Conservation (phyloP, 1,284 basidiomycete species). For the Peniophora sp. region DNA sequence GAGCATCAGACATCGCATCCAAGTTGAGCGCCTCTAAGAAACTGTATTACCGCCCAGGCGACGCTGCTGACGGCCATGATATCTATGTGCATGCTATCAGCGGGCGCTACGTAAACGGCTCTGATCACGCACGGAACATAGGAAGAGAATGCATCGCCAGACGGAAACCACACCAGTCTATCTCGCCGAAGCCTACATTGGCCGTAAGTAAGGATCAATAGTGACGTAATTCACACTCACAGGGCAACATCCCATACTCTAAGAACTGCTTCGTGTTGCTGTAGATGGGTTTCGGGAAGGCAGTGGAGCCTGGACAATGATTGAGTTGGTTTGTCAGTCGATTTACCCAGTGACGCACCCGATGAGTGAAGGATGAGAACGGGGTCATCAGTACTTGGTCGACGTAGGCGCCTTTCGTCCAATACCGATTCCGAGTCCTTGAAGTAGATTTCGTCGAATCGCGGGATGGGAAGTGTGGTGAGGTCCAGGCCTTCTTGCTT, state of each 20-base stretch:
- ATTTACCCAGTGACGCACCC: neutral
- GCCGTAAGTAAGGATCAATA: too few species aligned
- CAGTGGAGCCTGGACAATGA: neutral
- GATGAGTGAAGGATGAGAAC: neutral
- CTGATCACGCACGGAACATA: neutral
- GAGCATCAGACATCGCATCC: neutral
- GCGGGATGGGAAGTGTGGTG: neutral
- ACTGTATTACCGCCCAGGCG: neutral
- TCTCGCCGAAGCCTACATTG: too few species aligned
- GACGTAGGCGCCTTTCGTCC: neutral
- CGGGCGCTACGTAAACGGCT: neutral
- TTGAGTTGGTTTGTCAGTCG: neutral
- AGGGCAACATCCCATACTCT: too few species aligned
- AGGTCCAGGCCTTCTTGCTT: neutral
- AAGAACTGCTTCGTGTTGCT: neutral
- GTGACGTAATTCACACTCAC: too few species aligned
- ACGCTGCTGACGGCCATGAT: neutral
- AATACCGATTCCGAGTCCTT: conserved; percentile 5
- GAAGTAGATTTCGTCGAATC: conserved; percentile 8
- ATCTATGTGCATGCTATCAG: neutral
- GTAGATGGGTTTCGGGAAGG: conserved; percentile 1
- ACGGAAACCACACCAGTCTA: neutral
- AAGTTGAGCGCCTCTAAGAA: neutral
- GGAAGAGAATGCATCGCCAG: neutral
- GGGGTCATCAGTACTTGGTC: neutral